phyloP scores from a whole-genome alignment of 306 rosid genomes.

The Malus sylvestris region DNA sequence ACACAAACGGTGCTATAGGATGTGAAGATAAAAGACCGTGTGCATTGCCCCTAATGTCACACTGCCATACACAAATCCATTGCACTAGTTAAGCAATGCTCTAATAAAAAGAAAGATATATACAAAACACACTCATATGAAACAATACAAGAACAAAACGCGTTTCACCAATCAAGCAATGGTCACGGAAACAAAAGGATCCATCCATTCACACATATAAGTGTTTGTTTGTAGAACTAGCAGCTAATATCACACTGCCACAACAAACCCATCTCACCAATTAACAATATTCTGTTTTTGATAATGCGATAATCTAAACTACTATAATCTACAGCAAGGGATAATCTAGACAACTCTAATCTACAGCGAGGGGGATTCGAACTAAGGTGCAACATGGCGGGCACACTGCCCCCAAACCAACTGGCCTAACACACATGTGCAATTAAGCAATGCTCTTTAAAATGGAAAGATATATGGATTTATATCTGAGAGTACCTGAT shows the following conservation, averaged over 20 bases:
- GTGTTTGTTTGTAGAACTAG: not conserved
- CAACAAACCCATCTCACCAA: not conserved
- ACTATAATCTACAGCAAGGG: not conserved
- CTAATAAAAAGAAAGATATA: not conserved
- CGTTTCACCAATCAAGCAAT: not conserved
- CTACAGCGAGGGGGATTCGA: not conserved
- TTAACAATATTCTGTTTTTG: not conserved
- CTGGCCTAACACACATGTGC: not conserved
- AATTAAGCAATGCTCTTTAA: not conserved
- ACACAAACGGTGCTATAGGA: slow-evolving; percentile 73
- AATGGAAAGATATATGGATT: not conserved
- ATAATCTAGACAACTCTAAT: too few species aligned
- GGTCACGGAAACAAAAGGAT: not conserved
- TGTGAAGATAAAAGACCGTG: slow-evolving; percentile 76
- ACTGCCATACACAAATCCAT: slow-evolving; percentile 27
- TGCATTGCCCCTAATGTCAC: slow-evolving; percentile 66
- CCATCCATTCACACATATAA: not conserved
- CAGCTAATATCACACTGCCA: not conserved
- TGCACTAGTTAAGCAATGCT: not conserved
- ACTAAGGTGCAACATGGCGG: not conserved
- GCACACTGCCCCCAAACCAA: not conserved
- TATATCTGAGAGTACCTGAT: slow-evolving; percentile 41
- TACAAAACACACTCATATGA: not conserved
- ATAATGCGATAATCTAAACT: not conserved
- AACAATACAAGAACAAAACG: not conserved